Base-by-base conservation (phyloP, 345 rosid species). In the Rubroshorea leprosula region DNA sequence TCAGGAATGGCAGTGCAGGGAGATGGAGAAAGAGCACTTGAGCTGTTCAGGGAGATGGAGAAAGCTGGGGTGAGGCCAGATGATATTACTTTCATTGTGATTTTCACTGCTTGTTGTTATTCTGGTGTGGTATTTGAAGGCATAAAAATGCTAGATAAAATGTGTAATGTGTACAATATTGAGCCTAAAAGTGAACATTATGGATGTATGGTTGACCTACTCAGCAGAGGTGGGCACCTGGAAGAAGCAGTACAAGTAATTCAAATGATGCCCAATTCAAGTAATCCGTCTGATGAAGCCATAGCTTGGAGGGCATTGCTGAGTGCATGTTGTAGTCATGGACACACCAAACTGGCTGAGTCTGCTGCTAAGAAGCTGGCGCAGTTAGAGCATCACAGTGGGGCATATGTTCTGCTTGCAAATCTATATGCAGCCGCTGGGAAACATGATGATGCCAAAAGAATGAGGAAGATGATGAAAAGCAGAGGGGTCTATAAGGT, bases 231-330 rank as follows among this genome's bases (percentile, higher is more conserved):
- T 2, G 72, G 76, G 13, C 69, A 72, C 49, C 54, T 76, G 16
- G 49, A 65, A 51, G 74, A 69, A 61, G 74, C 76, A 9, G 58
- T 27, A 31, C 39, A 51, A 46, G 57, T 66, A 55, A 63, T 76
- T 47, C 50, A 50, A 20, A 47, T 54, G 54, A 62, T 72, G 67
- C 67, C 74, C 17, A 41, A 57, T 57, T 58, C 68, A 39, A 59
- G 68, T 57, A 69, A 62, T 55, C 57, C 72, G 35, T 64, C 68
- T 5, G 71, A 65, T 47, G 69, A 68, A 62, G 80, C 76, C 23
- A 54, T 65, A 23, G 79, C 79, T 44, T 75, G 79, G 80, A 76
- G 76, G 51, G 67, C 80, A 54, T 59, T 68, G 21, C 68, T 72
- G 3, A 66, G 53, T 45, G 64, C 68, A 5, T 64, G 71, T 55